Base-by-base conservation (phyloP, 805 yeast species). In the Spathaspora hagerdaliae region DNA sequence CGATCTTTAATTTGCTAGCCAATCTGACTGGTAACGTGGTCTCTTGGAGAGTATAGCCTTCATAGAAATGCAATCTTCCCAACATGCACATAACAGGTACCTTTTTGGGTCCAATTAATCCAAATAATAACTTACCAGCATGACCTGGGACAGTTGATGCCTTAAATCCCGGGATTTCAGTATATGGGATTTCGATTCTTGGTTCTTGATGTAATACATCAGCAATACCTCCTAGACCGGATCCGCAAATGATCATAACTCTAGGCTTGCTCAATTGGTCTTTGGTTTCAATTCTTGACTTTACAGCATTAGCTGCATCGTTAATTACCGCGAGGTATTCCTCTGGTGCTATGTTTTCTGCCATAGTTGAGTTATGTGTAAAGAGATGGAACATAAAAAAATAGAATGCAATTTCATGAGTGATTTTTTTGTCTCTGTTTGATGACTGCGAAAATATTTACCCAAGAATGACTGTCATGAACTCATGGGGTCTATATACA, bases 71-170 rank as follows among this genome's bases (percentile, higher is more conserved):
- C 46, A 92, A 71, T 53, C 99, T 74, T 6, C 99, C 99, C 50
- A 87, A 90, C 96, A 92, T 90, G 55, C 96, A 82, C 60, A 91
- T 79, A 0, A 91, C 95, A 0, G 96, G 92, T 1, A 85, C 86
- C 34, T 73, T 73, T 36, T 82, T 81, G 46, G 52, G 52, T 4
- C 92, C 91, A 48, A 92, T 82, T 12, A 63, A 63, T 1, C 98
- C 98, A 63, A 89, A 84, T 5, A 90, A 71, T 14, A 92, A 73
- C 52, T 81, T 77, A 0, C 98, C 98, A 7, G 80, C 82, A 60
- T 92, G 99, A 0, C 99, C 99, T 9, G 82, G 81, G 1, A 92
- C 97, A 0, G 97, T 91, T 1, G 96, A 85, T 0, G 66, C 57
- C 57, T 77, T 78, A 64, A 92, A 91, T 0, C 92, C 87, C 0